Evolutionary conservation across 441 rosid genomes (phyloP).

Genomic region (Populus hybrid): DNA sequence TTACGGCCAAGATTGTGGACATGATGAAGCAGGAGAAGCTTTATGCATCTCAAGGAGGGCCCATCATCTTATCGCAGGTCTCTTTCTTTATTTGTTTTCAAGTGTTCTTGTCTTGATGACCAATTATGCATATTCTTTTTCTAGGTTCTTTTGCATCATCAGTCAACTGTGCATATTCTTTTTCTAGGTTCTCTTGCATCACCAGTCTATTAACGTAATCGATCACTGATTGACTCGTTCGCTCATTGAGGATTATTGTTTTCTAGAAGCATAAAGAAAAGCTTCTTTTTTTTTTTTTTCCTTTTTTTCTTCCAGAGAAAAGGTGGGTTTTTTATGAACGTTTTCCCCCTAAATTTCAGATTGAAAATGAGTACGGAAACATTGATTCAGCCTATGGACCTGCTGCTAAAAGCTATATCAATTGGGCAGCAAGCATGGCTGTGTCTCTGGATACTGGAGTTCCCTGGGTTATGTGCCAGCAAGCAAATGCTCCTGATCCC

Average conservation of each 20-base stretch:
- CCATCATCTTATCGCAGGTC: conserved; percentile 89
- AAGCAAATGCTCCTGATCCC: conserved; percentile 84
- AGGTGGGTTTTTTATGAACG: too few species aligned
- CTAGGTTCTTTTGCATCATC: conserved; percentile 21
- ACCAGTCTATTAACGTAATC: conserved; percentile 10
- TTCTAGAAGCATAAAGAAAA: conserved; percentile 7
- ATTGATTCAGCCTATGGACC: conserved; percentile 68
- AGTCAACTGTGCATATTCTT: conserved; percentile 8
- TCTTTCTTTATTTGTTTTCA: not conserved
- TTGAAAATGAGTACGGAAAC: conserved; percentile 88
- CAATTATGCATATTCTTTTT: not conserved
- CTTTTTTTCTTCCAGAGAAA: not conserved
- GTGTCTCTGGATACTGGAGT: conserved; percentile 50
- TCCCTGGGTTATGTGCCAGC: conserved; percentile 99
- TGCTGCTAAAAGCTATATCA: conserved; percentile 56
- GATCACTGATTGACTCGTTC: conserved; percentile 15
- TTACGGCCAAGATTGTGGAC: conserved; percentile 53
- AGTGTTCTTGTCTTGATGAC: not conserved
- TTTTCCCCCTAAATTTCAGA: conserved; percentile 38
- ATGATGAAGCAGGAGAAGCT: conserved; percentile 67
- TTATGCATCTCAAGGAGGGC: conserved; percentile 93
- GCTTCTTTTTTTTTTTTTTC: not conserved
- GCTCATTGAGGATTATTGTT: conserved; percentile 4
- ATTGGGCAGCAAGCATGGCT: conserved; percentile 81
- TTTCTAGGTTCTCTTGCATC: conserved; percentile 20